Evolutionary conservation across 148 eudicot species (phyloP).

Genomic region (Rhododendron williamsianum): DNA sequence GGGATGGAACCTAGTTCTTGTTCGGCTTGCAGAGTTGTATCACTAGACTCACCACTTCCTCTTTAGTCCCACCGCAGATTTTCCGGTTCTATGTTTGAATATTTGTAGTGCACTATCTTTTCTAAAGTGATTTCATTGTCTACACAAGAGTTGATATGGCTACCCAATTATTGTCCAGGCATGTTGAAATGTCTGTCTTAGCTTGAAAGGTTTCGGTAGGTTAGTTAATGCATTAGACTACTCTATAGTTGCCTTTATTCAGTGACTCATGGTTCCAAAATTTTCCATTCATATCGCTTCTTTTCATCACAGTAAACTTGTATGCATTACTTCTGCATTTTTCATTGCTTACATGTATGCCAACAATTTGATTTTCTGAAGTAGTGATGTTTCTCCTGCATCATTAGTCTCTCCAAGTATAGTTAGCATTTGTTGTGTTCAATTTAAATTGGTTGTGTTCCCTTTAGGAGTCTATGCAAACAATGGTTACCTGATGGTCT

Average conservation of each 20-base stretch:
- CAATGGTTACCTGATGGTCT: slow-evolving; percentile 94
- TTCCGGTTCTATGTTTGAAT: background rate
- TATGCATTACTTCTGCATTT: background rate
- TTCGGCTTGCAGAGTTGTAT: background rate
- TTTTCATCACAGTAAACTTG: background rate
- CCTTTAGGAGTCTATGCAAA: slow-evolving; percentile 83
- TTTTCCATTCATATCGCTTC: background rate
- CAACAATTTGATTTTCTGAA: background rate
- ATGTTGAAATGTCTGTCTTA: background rate
- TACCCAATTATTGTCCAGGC: background rate
- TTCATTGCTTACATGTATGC: background rate
- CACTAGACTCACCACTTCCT: background rate
- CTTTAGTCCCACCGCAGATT: background rate
- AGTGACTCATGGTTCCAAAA: slow-evolving; percentile 5
- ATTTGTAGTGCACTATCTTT: background rate
- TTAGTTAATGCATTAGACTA: background rate
- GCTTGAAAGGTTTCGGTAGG: background rate
- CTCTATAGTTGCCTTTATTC: background rate
- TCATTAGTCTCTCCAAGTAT: background rate
- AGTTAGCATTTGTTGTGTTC: background rate
- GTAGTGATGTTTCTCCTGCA: background rate
- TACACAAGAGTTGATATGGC: background rate
- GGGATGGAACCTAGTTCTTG: background rate
- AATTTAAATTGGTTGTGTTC: slow-evolving; percentile 6
- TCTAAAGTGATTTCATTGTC: background rate